Evolutionary conservation across 257 asterid species (phyloP), one percentile per base, ranked within the genome.

Genomic region (Vinca minor): DNA sequence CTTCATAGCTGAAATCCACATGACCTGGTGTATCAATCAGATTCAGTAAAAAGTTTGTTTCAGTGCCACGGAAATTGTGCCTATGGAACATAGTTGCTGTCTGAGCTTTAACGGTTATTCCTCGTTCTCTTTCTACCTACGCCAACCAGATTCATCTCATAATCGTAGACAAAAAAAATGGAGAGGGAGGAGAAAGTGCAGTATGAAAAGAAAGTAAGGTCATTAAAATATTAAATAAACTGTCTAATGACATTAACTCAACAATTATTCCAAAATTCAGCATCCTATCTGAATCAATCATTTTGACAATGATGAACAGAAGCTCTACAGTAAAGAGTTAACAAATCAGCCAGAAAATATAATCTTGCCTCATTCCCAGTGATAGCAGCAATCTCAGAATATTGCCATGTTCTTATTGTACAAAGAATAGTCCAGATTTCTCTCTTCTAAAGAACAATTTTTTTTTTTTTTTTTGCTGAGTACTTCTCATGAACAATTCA

Each of bases 51-150:
- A 89, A 82, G 32, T 80, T 75, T 10, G 87, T 59, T 50, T 87
- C 82, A 20, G 77, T 66, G 20, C 92, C 95, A 65, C 39, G 78
- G 74, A 68, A 78, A 57, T 87, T 84, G 73, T 87, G 91, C 50
- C 45, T 69, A 58, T 89, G 87, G 86, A 92, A 89, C 98, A 92
- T 92, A n/a, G 98, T 92, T 50, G 91, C 98, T 55, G 98, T 89
- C 82, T 92, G 98, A 23, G 98, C 98, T 82, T 92, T 92, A 56
- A 92, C 98, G 4, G 97, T 89, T 69, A 92, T 92, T 73, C 98
- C 98, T 53, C 98, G 83, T 74, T 92, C 98, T 78, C 97, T 77
- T 78, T 92, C 98, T 61, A 92, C 98, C 98, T 92, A 83, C 57
- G 74, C 75, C 59, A 71, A 66, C 63, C 59, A 67, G 17, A 52